These are phyloP conservation scores for Candida alai DNA, from an alignment of 805 yeast species.

Conservation along the genomic window DNA sequence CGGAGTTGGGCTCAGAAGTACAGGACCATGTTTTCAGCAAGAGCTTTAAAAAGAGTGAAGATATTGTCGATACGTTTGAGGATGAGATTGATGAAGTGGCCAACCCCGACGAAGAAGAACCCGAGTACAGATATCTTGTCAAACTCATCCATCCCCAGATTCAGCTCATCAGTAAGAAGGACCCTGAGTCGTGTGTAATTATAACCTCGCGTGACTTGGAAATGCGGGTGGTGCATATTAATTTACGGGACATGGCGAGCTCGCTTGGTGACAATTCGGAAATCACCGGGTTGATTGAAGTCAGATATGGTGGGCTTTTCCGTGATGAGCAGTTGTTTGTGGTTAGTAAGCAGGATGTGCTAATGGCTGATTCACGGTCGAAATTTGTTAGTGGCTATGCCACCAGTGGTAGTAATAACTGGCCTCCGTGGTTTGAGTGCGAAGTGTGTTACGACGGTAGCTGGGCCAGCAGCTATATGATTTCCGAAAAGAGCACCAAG, in stretches of 20 bases:
- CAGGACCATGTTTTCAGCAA: too few species aligned
- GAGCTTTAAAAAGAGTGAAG: constrained; percentile 22
- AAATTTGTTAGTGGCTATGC: constrained; percentile 47
- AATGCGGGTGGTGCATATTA: constrained; percentile 44
- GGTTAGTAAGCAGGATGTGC: constrained; percentile 30
- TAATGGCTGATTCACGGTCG: constrained; percentile 30
- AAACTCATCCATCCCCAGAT: constrained; percentile 79
- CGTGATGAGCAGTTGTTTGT: constrained; percentile 56
- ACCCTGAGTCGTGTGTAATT: constrained; percentile 46
- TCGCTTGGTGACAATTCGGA: constrained; percentile 29
- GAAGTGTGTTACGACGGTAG: constrained; percentile 58
- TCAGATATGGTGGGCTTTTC: constrained; percentile 52
- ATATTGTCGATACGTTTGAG: constrained; percentile 46
- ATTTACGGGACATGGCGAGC: constrained; percentile 38
- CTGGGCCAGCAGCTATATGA: constrained; percentile 21
- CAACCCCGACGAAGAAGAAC: constrained; percentile 36
- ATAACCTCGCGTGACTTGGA: constrained; percentile 59
- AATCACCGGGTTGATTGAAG: constrained; percentile 44
- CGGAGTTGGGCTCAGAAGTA: too few species aligned
- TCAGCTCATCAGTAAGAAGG: constrained; percentile 52
- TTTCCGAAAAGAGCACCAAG: constrained; percentile 33
- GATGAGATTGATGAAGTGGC: constrained; percentile 42
- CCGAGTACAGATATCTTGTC: constrained; percentile 56
- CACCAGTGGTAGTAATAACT: constrained; percentile 47
- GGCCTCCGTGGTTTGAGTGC: constrained; percentile 90